A percentile compares a stretch with the other conserved stretches of the same genome.
Conservation (phyloP, 2,329 filamentous ascomycete species). For the Fusarium sp. region DNA sequence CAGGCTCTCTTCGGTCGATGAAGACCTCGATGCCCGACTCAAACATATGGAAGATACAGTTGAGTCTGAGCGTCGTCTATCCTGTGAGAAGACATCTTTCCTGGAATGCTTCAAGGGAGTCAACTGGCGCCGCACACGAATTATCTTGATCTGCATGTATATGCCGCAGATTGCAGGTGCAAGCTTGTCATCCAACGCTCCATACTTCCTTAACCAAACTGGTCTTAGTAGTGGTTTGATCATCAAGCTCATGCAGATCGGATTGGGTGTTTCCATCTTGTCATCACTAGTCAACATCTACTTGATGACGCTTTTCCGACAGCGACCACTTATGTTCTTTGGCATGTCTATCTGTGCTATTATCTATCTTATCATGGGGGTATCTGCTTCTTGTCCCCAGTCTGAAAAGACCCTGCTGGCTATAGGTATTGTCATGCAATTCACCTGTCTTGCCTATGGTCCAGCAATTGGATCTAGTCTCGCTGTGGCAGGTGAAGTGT, state of each 20-base stretch:
- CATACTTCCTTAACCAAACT: conserved; percentile 10
- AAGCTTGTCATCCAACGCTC: conserved; percentile 13
- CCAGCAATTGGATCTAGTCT: conserved; percentile 11
- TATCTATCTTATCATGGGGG: conserved; percentile 15
- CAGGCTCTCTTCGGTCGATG: neutral
- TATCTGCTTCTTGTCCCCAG: conserved; percentile 6
- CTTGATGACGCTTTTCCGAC: conserved; percentile 22
- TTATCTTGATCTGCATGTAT: conserved; percentile 26
- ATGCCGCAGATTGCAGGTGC: conserved; percentile 19
- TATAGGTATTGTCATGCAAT: conserved; percentile 10
- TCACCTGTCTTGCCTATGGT: neutral
- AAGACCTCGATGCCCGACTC: conserved; percentile 5
- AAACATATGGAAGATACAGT: conserved; percentile 5
- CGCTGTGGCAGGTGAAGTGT: conserved; percentile 14
- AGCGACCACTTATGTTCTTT: conserved; percentile 9
- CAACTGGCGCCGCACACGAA: conserved; percentile 25
- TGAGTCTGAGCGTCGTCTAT: neutral
- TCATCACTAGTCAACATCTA: conserved; percentile 18
- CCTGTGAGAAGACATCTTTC: conserved; percentile 13
- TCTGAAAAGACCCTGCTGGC: conserved; percentile 1
- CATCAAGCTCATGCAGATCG: conserved; percentile 16
- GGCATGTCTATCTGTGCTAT: conserved; percentile 19
- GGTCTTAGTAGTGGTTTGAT: conserved; percentile 1
- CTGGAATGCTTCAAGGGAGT: conserved; percentile 15
- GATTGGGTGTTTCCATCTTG: conserved; percentile 10